Conservation (phyloP, 2,329 filamentous ascomycete genomes). For the Colletotrichum musae region DNA sequence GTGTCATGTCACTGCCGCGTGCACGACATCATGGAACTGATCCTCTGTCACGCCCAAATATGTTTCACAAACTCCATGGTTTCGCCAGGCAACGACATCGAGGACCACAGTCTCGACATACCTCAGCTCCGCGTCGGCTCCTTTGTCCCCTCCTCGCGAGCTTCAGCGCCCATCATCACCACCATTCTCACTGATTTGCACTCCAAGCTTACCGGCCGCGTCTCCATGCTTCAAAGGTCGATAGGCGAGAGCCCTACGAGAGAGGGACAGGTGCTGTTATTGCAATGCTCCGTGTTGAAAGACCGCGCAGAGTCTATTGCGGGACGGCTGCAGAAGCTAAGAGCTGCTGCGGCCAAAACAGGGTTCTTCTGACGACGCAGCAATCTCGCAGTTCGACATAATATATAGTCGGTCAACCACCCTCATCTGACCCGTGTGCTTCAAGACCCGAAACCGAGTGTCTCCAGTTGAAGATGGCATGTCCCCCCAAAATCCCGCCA, state of each 20-base stretch:
- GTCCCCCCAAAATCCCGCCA: too few relatives aligned
- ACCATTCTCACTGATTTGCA: slow-evolving; percentile 52
- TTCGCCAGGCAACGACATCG: slow-evolving; percentile 43
- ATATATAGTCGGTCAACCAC: not conserved
- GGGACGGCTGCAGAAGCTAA: slow-evolving; percentile 38
- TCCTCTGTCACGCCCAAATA: slow-evolving; percentile 49
- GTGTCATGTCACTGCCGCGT: slow-evolving; percentile 55
- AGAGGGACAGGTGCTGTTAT: slow-evolving; percentile 43
- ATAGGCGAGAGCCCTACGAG: slow-evolving; percentile 4
- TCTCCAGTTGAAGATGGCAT: too few relatives aligned
- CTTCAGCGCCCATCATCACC: slow-evolving; percentile 52
- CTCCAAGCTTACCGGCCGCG: slow-evolving; percentile 40
- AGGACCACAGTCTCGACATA: slow-evolving; percentile 52
- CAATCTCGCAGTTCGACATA: not conserved
- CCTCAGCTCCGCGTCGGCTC: slow-evolving; percentile 58
- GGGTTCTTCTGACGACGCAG: slow-evolving; percentile 10
- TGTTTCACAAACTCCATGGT: slow-evolving; percentile 51
- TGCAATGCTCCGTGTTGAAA: slow-evolving; percentile 48
- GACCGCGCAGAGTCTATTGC: slow-evolving; percentile 44
- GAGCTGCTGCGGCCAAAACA: not conserved
- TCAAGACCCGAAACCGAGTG: too few relatives aligned
- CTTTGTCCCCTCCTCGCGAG: slow-evolving; percentile 51
- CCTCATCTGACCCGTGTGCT: not conserved
- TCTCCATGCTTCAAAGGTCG: slow-evolving; percentile 1
- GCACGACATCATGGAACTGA: slow-evolving; percentile 53